These are phyloP conservation scores for Eucalyptus cloeziana DNA, from an alignment of 345 rosid genomes.

Conservation along the genomic window DNA sequence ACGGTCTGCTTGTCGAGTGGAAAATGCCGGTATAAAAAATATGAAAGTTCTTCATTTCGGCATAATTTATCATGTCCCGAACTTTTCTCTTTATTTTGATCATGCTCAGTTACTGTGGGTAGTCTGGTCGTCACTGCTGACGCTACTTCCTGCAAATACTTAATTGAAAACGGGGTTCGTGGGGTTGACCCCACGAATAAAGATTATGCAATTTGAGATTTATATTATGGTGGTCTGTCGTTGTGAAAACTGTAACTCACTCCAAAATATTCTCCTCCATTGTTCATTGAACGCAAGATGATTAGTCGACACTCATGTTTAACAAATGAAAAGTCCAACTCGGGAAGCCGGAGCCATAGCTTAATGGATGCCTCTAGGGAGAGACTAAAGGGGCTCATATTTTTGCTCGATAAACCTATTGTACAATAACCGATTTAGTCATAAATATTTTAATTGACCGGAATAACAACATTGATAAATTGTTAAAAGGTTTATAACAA, in stretches of 20 bases:
- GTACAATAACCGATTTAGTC: too few relatives aligned
- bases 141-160: neutral
- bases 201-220: neutral
- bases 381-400: too few relatives aligned
- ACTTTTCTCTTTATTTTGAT: neutral
- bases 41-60: neutral
- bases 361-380: neutral
- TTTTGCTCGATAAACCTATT: neutral
- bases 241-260: neutral
- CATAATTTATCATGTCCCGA: neutral
- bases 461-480: too few relatives aligned
- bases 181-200: neutral
- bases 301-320: neutral
- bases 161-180: neutral
- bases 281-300: neutral
- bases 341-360: neutral
- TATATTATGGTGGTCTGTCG: neutral
- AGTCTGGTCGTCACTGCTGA: neutral
- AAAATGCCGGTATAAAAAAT: neutral
- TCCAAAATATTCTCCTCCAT: neutral
- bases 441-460: accelerated
- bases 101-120: neutral
- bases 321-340: neutral
- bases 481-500: too few relatives aligned
- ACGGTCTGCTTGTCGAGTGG: neutral